phyloP scores from a whole-genome alignment of 345 rosid species.

The Cardamine occulta region DNA sequence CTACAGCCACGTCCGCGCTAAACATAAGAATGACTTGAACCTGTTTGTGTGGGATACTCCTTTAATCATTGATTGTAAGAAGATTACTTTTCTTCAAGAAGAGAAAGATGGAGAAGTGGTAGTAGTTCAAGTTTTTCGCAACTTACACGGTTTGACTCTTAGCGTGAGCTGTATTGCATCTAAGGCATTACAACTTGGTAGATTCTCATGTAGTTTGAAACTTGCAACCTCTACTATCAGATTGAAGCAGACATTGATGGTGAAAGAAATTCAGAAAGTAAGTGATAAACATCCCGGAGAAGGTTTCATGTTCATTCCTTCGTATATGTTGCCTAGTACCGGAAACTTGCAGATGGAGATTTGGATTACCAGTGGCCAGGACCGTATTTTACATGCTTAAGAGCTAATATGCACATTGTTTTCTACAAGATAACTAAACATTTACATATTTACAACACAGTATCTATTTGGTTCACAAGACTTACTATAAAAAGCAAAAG shows the following conservation, averaged over 20 bases:
- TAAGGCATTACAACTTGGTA: not conserved
- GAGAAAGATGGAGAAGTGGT: not conserved
- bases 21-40: slow-evolving; percentile 35
- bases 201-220: not conserved
- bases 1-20: slow-evolving; percentile 38
- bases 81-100: not conserved
- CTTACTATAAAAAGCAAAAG: not conserved
- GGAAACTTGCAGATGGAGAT: too few relatives aligned
- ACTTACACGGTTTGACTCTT: not conserved
- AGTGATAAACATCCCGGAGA: not conserved
- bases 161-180: not conserved
- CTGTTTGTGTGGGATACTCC: not conserved
- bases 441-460: too few relatives aligned
- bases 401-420: too few relatives aligned
- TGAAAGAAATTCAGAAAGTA: not conserved
- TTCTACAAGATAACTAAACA: not conserved
- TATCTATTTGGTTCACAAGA: not conserved
- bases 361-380: too few relatives aligned
- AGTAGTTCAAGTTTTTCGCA: not conserved
- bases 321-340: too few relatives aligned
- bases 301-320: too few relatives aligned
- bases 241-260: not conserved
- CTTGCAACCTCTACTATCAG: not conserved
- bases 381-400: too few relatives aligned
- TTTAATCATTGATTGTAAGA: not conserved